Evolutionary conservation across 1,284 basidiomycete species (phyloP).

Genomic region (Caloboletus inedulis): DNA sequence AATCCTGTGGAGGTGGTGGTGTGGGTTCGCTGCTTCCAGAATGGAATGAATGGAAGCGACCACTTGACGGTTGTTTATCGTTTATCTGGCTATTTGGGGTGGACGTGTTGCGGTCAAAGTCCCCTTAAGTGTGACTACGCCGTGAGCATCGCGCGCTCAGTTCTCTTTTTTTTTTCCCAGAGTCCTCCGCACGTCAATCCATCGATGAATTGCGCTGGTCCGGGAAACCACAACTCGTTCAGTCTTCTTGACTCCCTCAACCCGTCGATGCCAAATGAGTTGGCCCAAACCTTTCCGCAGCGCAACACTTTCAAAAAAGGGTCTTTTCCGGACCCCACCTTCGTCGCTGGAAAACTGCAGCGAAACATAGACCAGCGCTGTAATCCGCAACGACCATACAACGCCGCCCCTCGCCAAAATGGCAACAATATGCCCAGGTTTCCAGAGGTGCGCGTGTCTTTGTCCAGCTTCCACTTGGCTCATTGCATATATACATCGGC

Average conservation of each 20-base stretch:
- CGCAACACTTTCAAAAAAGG: background rate
- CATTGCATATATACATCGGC: background rate
- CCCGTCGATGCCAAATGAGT: background rate
- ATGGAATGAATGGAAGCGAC: background rate
- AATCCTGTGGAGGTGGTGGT: background rate
- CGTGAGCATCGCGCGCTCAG: too few species aligned
- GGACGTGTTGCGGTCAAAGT: background rate
- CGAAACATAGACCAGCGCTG: background rate
- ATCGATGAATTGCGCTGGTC: conserved; percentile 7
- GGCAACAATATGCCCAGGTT: background rate
- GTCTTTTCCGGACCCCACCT: background rate
- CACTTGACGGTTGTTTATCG: conserved; percentile 26
- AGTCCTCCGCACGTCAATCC: background rate
- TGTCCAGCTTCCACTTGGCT: background rate
- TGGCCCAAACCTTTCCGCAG: background rate
- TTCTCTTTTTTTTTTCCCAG: conserved; percentile 1
- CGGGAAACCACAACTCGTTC: conserved; percentile 8
- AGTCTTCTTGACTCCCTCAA: background rate
- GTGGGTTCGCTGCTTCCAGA: background rate
- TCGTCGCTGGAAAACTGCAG: background rate
- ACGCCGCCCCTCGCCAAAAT: background rate
- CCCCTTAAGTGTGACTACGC: conserved; percentile 2
- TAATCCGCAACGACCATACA: conserved; percentile 1
- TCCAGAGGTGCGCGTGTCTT: conserved; percentile 5
- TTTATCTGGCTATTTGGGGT: conserved; percentile 3